Base-by-base conservation (phyloP, 164 flowering plant species). In the Magnolia changhungtana region DNA sequence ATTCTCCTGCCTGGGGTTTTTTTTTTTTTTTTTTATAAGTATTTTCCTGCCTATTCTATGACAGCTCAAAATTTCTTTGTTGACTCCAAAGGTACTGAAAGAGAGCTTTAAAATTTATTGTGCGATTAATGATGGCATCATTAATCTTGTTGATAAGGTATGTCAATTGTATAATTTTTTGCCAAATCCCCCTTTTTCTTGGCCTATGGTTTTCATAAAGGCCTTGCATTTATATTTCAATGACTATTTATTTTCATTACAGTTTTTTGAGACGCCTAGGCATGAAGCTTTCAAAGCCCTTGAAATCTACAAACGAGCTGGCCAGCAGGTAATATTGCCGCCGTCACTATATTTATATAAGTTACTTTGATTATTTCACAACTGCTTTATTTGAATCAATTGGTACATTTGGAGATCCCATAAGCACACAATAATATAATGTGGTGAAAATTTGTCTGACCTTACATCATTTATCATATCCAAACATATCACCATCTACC, bases 201-300 rank as follows among this genome's bases (percentile, higher is more conserved):
- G 11, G 50, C 45, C 8, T 68, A 31, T 24, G n/a, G 14, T 8
- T 63, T 29, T 24, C 67, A 27, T 63, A 13, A 24, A 16, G 7
- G 23, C 63, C 76, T 69, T 67, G 13, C 64, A 21, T 59, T 67
- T 74, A 63, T 23, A 72, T 67, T 19, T n/a, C 8, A 10, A 50
- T 74, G 1, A 68, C 50, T 20, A 71, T 80, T 71, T 71, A 49
- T 50, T 80, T 77, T 75, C 67, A 5, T 80, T 85, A 84, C 89
- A 96, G 99, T 94, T 96, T 80, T 96, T 96, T 84, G 98, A 96
- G 90, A 96, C 93, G 99, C 98, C 99, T 31, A 90, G 95, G 81
- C 98, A 96, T 87, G 98, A 96, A 88, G 99, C 99, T 66, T 71
- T 94, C 29, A 96, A 90, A 82, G 97, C 99, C 78, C 92, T 96